phyloP scores from a whole-genome alignment of 495 filamentous ascomycete genomes.

The Podospora anserina region DNA sequence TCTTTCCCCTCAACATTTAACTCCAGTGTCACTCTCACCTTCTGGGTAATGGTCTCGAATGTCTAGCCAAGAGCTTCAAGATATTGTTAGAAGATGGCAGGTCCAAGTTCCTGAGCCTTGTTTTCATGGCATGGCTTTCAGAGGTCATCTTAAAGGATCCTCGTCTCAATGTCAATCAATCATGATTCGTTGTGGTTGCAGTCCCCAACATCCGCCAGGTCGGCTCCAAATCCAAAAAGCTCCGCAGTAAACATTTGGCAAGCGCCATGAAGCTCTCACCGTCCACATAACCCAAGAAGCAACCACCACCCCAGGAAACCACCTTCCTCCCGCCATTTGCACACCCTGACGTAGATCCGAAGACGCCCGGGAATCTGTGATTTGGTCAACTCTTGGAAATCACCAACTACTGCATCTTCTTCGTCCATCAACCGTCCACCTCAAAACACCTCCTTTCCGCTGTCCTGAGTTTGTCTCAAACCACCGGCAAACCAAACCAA shows the following conservation, averaged over 20 bases:
- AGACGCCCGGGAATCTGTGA: neutral
- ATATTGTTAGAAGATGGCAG: neutral
- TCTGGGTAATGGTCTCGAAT: neutral
- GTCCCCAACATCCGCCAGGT: neutral
- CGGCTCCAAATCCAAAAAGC: neutral
- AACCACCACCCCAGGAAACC: neutral
- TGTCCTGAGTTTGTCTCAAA: constrained; percentile 16
- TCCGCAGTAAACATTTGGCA: neutral
- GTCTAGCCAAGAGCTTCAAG: neutral
- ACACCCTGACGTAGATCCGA: neutral
- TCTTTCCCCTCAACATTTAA: neutral
- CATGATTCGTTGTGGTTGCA: neutral
- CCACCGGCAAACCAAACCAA: constrained; percentile 16
- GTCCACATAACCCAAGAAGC: neutral
- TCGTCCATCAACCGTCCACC: neutral
- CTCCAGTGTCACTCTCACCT: neutral
- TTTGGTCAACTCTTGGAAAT: neutral
- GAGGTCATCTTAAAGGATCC: neutral
- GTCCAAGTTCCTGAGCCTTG: neutral
- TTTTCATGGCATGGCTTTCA: constrained; percentile 1
- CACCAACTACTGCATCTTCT: neutral
- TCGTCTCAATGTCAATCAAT: neutral
- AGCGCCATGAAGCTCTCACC: neutral
- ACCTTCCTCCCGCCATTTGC: neutral
- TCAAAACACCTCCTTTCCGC: neutral